Evolutionary conservation across 2,329 filamentous ascomycete genomes (phyloP).

Genomic region (Talaromyces marneffei): DNA sequence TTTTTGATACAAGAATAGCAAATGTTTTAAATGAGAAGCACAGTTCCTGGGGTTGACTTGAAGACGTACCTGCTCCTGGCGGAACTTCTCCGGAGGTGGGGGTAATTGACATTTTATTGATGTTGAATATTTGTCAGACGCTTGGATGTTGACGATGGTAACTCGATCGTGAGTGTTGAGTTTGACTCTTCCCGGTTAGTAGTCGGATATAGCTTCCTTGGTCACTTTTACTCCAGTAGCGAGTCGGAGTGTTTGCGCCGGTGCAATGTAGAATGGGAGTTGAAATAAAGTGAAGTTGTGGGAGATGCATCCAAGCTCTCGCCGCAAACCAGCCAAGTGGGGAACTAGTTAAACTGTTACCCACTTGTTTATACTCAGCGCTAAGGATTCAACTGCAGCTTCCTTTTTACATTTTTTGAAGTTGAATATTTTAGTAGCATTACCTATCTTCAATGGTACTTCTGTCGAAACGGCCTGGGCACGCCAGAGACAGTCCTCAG

Average conservation of each 20-base stretch:
- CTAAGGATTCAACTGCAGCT: neutral
- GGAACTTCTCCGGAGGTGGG: slow-evolving; percentile 23
- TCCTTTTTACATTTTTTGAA: neutral
- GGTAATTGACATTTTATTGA: slow-evolving; percentile 23
- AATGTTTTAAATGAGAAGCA: neutral
- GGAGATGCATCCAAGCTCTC: slow-evolving; percentile 2
- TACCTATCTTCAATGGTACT: neutral
- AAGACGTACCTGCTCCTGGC: slow-evolving; percentile 24
- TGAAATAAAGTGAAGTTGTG: neutral
- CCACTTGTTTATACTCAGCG: neutral
- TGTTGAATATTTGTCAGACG: neutral
- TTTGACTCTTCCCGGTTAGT: neutral
- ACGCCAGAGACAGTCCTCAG: neutral
- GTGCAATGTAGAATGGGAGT: neutral
- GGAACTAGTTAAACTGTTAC: no score
- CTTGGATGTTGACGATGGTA: neutral
- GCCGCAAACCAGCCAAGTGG: slow-evolving; percentile 1
- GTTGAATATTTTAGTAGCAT: neutral
- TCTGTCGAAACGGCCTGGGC: neutral
- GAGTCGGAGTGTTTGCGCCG: neutral
- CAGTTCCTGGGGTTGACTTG: neutral
- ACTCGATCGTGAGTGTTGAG: neutral
- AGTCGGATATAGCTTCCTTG: neutral
- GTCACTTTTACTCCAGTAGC: neutral
- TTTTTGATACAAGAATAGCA: neutral